Base-by-base conservation (phyloP, 1,284 basidiomycete species). In the Marasmius oreades region DNA sequence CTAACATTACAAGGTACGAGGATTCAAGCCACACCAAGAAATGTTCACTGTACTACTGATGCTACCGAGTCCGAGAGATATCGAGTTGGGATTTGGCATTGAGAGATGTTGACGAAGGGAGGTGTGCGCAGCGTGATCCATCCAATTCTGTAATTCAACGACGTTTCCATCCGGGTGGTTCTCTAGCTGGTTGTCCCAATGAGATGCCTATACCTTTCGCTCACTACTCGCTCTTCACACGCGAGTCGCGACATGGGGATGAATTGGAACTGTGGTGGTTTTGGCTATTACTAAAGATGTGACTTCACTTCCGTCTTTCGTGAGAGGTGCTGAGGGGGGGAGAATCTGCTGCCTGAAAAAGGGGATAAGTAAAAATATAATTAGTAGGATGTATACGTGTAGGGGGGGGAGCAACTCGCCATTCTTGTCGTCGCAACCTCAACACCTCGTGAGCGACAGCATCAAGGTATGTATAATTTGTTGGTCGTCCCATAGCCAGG, bases 371-470 rank as follows among this genome's bases (percentile, higher is more conserved):
- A n/a, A n/a, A n/a, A n/a, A n/a, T n/a, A n/a, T n/a, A n/a, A n/a
- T n/a, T n/a, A n/a, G n/a, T n/a, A n/a, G n/a, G n/a, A n/a, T n/a
- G n/a, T n/a, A n/a, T n/a, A n/a, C n/a, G n/a, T n/a, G n/a, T n/a
- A n/a, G n/a, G n/a, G n/a, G n/a, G n/a, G n/a, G n/a, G n/a, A n/a
- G n/a, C n/a, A n/a, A 72, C 77, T n/a, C 69, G 77, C 77, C 2
- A 71, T 58, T 39, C 73, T 66, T 26, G 67, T 65, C 58, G 74
- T 70, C 72, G 76, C 2, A 76, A 73, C 72, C 64, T 74, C 66
- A 75, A 79, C 0, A 68, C 67, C 58, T 80, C 77, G 44, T 77
- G 77, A 2, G 77, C 72, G n/a, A 88, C 77, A 0, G 82, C 79
- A 59, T 57, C 55, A 5, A 57, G 43, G 26, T 57, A 57, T 24